These are phyloP conservation scores for Sugiyamaella xylanicola DNA, from an alignment of 1,139 yeast genomes.

Conservation along the genomic window DNA sequence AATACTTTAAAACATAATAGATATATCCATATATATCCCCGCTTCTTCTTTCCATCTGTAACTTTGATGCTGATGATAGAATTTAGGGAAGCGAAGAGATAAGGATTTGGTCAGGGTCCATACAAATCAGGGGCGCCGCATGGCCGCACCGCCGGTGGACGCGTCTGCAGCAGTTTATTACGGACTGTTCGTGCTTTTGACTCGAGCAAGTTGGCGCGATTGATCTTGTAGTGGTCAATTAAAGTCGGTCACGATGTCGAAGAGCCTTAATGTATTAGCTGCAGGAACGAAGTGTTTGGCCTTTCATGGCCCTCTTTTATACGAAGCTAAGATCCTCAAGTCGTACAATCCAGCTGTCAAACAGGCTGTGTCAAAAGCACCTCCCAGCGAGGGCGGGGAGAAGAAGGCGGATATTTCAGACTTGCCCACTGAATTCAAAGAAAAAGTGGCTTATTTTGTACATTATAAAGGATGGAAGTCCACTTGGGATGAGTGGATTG, in stretches of 20 bases:
- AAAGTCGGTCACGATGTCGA: not conserved
- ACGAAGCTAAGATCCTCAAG: slow-evolving; percentile 80
- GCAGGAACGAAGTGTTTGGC: slow-evolving; percentile 59
- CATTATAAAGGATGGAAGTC: slow-evolving; percentile 97
- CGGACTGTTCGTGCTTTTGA: not conserved
- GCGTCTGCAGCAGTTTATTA: not conserved
- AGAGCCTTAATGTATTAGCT: not conserved
- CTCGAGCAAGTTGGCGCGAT: not conserved
- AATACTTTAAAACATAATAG: no score
- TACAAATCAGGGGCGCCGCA: not conserved
- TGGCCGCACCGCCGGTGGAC: not conserved
- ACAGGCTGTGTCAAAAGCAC: slow-evolving; percentile 38
- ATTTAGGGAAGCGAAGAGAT: no score
- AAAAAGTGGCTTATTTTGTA: slow-evolving; percentile 58
- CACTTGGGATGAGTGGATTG: slow-evolving; percentile 98
- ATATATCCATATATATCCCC: no score
- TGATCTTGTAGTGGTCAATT: not conserved
- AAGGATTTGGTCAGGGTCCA: no score
- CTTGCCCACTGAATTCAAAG: slow-evolving; percentile 48
- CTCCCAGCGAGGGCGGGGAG: slow-evolving; percentile 44
- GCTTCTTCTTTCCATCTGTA: no score
- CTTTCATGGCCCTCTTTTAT: slow-evolving; percentile 86
- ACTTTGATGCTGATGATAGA: no score
- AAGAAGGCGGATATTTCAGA: slow-evolving; percentile 37
- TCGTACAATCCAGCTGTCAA: slow-evolving; percentile 58